These are phyloP conservation scores for Globisporangium mamillatum DNA, from an alignment of 352 stramenopile genomes.

Conservation along the genomic window DNA sequence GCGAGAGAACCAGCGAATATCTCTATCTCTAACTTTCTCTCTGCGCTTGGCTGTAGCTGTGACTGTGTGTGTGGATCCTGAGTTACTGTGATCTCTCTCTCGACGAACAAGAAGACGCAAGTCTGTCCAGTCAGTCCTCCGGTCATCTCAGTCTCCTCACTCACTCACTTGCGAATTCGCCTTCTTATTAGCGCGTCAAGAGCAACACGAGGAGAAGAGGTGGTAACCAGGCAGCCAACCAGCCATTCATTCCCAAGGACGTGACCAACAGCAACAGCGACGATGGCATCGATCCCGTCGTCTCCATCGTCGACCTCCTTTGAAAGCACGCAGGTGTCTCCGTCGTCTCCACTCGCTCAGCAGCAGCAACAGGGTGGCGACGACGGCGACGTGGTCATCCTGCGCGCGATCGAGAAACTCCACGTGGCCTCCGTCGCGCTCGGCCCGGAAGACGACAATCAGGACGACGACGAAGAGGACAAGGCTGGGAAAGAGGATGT, in stretches of 20 bases:
- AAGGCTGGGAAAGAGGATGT: background rate
- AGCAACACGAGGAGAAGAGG: background rate
- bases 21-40: too few relatives aligned
- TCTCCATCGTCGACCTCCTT: background rate
- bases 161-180: background rate
- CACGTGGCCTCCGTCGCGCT: background rate
- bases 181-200: background rate
- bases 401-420: conserved; percentile 1
- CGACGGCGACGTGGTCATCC: background rate
- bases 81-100: background rate
- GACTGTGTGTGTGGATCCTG: too few relatives aligned
- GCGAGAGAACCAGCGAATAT: background rate
- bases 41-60: background rate
- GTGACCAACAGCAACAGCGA: background rate
- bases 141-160: background rate
- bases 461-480: conserved; percentile 8
- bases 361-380: background rate
- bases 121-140: background rate
- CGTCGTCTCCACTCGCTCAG: too few relatives aligned
- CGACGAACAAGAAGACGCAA: background rate
- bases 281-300: conserved; percentile 3
- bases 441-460: conserved; percentile 9
- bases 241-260: background rate
- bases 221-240: background rate
- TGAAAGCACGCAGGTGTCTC: background rate